Evolutionary conservation across 2,329 filamentous ascomycete genomes (phyloP).

Genomic region (Calonectria naviculata): DNA sequence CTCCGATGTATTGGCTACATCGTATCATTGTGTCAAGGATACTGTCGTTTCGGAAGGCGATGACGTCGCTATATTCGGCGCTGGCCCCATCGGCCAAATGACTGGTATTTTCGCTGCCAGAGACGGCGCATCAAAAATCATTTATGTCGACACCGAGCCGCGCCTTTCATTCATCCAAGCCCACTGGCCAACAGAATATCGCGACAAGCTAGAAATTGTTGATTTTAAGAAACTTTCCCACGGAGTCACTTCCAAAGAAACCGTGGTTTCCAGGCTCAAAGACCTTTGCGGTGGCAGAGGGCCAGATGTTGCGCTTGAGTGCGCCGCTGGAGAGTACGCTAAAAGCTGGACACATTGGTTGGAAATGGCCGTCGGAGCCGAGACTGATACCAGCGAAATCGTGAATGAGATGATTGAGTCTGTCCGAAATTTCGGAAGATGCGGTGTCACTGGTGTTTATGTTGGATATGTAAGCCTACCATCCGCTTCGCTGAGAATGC

Average conservation of each 20-base stretch:
- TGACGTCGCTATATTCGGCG: constrained; percentile 85
- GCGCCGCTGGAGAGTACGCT: constrained; percentile 69
- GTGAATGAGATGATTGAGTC: constrained; percentile 83
- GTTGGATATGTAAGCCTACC: constrained; percentile 64
- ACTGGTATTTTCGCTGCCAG: constrained; percentile 77
- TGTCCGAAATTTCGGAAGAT: constrained; percentile 78
- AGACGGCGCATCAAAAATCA: constrained; percentile 80
- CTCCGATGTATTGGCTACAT: constrained; percentile 83
- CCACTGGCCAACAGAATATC: constrained; percentile 63
- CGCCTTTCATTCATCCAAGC: constrained; percentile 75
- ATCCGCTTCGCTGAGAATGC: neutral
- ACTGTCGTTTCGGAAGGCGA: constrained; percentile 84
- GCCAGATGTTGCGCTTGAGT: constrained; percentile 80
- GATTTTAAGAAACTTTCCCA: constrained; percentile 72
- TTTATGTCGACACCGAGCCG: constrained; percentile 81
- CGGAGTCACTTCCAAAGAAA: constrained; percentile 67
- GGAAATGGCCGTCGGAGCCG: constrained; percentile 71
- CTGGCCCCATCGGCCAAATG: constrained; percentile 90
- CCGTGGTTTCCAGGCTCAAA: constrained; percentile 78
- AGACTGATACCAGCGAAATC: constrained; percentile 87
- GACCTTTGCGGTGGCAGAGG: constrained; percentile 78
- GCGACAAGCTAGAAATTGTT: constrained; percentile 71
- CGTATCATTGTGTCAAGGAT: constrained; percentile 85
- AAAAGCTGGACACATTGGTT: constrained; percentile 71
- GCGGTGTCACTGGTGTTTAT: constrained; percentile 80